phyloP scores from a whole-genome alignment of 768 basidiomycete species.

The Holtermannia corniformis region DNA sequence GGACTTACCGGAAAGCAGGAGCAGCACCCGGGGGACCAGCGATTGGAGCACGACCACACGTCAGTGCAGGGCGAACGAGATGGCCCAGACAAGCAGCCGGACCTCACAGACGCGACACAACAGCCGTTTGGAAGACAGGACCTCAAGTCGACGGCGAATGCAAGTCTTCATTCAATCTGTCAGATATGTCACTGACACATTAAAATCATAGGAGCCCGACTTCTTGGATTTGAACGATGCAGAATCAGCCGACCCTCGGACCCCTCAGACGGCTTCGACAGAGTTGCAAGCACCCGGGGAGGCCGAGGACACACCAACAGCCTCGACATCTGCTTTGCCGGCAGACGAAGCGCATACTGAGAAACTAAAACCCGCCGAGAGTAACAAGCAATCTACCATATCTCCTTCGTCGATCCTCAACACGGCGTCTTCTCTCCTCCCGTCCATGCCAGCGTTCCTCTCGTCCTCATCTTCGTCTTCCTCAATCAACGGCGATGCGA shows the following conservation, averaged over 20 bases:
- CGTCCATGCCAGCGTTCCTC: conserved; percentile 15
- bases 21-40: neutral
- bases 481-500: too few relatives aligned
- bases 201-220: conserved; percentile 52
- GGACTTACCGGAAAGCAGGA: neutral
- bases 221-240: conserved; percentile 71
- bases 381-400: conserved; percentile 5
- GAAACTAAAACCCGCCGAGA: conserved; percentile 1
- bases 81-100: too few relatives aligned
- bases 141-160: neutral
- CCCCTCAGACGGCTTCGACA: neutral
- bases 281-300: neutral
- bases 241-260: neutral
- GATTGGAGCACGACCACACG: neutral
- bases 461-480: conserved; percentile 6
- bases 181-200: too few relatives aligned
- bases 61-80: neutral
- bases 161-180: too few relatives aligned
- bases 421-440: conserved; percentile 21
- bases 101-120: conserved; percentile 12
- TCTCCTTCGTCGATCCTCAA: conserved; percentile 33
- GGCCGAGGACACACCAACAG: neutral
- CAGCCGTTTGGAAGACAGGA: conserved; percentile 28
- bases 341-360: conserved; percentile 4
- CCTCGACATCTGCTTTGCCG: neutral